Base-by-base conservation (phyloP, 805 yeast genomes). In the Wickerhamomyces tratensis region DNA sequence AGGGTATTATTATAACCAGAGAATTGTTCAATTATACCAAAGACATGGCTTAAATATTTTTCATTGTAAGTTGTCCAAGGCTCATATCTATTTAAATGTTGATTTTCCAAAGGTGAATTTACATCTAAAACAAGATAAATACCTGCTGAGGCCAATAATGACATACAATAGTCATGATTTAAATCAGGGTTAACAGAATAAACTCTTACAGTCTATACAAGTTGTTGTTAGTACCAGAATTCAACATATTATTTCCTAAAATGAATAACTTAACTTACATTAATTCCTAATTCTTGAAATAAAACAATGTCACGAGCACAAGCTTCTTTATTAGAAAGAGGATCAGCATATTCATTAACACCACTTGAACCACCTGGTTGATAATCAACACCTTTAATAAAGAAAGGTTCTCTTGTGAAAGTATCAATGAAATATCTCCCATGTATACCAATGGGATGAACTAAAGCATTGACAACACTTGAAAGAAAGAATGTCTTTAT, bases 301-400 rank as follows among this genome's bases (percentile, higher is more conserved):
- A 88, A 64, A 13, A 71, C 67, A 20, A 86, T 77, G 59, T 91
- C 98, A 50, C 97, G 74, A 5, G 89, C 82, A 65, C 98, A 91
- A 15, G 62, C 54, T 11, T 71, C 63, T 5, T 79, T 71, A 53
- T 86, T 82, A 2, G 95, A 82, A 37, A 91, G 67, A 0, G 96
- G 96, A 57, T 91, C 98, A 9, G 51, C 57, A 7, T 53, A 46
- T 4, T 54, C 61, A n/a, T 66, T 66, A 25, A 79, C 79, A 0
- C 80, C 89, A 0, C 95, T 80, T 0, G 95, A 81, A 0, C 97
- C 98, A 9, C 97, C 97, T 0, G 97, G 97, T 56, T 91, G 97
- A 57, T 89, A 89, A 60, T 91, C 98, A 1, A 91, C 84, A 15
- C 98, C 98, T 60, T 76, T 81, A 34, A 89, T 72, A 52, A 71